Evolutionary conservation across 257 asterid genomes (phyloP), one percentile per base, ranked within the genome.

Genomic region (Solanum megistacrolobum): DNA sequence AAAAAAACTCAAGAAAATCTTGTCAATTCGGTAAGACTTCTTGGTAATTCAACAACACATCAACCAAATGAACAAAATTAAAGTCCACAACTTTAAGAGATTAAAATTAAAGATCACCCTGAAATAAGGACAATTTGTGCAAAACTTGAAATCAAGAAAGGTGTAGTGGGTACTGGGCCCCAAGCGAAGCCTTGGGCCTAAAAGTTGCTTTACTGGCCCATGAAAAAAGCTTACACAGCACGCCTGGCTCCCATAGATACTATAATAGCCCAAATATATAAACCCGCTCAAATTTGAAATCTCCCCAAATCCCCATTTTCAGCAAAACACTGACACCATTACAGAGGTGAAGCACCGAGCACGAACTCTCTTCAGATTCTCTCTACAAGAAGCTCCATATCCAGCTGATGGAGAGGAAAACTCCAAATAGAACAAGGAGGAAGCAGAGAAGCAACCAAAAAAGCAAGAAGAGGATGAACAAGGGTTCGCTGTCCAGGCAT

Each of bases 401-500:
- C 36, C 21, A 27, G 36, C n/a, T 16, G 87, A 91, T 90, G 94
- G 91, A 90, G 92, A 88, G 91, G 16, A 90, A 89, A 87, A 35
- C 87, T 88, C 84, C 35, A 13, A 88, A 52, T 29, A 12, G 71
- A 14, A 7, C 85, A 82, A 82, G 39, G 29, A 82, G 29, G 8
- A 52, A 25, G 23, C 69, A 20, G 34, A 82, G 90, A 62, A 89
- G 36, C 12, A 87, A 34, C 48, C 90, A 48, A 9, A 86, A 83
- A 29, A 83, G 32, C 58, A 88, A 89, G 69, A 89, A 88, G 88
- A 89, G 87, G 62, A 92, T 88, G 92, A 91, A 89, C 89, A 95
- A 95, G 88, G 96, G 98, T 39, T 92, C 98, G 2, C 75, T 95
- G 46, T 43, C 93, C 6, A 89, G 90, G 52, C 98, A 93, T 88